phyloP scores from a whole-genome alignment of 495 filamentous ascomycete species.

The Tuber brumale region DNA sequence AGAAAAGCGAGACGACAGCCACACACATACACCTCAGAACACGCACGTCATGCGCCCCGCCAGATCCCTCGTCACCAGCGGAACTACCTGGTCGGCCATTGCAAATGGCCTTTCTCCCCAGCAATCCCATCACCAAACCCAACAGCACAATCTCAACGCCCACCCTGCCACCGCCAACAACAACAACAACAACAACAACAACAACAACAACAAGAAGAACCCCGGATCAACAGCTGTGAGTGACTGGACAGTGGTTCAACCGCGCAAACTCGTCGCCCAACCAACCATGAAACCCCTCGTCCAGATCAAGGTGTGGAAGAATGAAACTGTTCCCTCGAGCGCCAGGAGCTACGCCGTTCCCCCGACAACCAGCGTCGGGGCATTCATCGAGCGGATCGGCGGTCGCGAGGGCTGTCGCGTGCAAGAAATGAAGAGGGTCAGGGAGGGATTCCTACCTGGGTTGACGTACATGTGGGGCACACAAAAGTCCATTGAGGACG shows the following conservation, averaged over 20 bases:
- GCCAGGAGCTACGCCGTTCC: neutral
- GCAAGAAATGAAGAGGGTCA: conserved; percentile 1
- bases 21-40: neutral
- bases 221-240: neutral
- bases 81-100: neutral
- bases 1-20: neutral
- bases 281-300: neutral
- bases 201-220: neutral
- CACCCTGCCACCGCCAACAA: neutral
- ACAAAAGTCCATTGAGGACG: conserved; percentile 2
- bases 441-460: conserved; percentile 3
- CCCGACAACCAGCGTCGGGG: conserved; percentile 1
- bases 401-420: neutral
- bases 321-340: neutral
- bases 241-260: neutral
- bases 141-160: neutral
- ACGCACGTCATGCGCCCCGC: neutral
- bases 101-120: neutral
- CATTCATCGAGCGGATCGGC: conserved; percentile 1
- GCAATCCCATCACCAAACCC: neutral
- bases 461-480: conserved; percentile 2
- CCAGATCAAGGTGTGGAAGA: conserved; percentile 5
- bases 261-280: neutral
- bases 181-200: neutral
- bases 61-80: neutral